Conservation (phyloP, 2,329 filamentous ascomycete species). For the Pseudogymnoascus sp. region DNA sequence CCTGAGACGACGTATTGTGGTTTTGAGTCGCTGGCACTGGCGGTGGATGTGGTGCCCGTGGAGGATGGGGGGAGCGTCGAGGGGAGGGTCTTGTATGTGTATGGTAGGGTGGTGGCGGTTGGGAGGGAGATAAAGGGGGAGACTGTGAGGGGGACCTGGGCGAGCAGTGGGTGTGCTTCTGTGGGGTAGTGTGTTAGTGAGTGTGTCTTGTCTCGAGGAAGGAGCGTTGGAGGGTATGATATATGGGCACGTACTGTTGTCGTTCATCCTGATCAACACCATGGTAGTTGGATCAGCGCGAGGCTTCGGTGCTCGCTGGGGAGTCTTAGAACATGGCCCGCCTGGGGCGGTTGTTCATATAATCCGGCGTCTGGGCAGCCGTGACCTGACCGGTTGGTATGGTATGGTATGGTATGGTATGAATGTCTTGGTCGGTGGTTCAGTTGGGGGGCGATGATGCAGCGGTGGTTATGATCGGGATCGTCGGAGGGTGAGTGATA, state of each 20-base stretch:
- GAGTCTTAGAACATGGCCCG: neutral
- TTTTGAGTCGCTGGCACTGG: constrained; percentile 37
- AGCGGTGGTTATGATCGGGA: no score
- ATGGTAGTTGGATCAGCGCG: neutral
- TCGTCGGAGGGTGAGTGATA: no score
- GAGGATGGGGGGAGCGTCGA: constrained; percentile 73
- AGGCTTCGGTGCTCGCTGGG: neutral
- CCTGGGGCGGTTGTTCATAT: neutral
- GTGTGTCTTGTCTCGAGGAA: neutral
- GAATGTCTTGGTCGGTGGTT: neutral
- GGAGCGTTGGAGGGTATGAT: neutral
- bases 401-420: no score
- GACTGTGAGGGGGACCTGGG: constrained; percentile 86
- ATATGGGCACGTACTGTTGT: constrained; percentile 20
- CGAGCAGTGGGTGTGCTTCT: constrained; percentile 79
- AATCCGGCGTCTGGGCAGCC: neutral
- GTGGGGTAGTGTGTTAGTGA: neutral
- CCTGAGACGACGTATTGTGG: constrained; percentile 68
- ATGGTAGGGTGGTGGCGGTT: constrained; percentile 81
- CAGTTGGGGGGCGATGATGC: neutral
- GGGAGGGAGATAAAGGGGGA: constrained; percentile 91
- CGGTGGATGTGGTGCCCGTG: constrained; percentile 41
- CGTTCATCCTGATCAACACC: constrained; percentile 21
- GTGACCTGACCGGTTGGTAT: no score
- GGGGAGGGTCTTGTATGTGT: constrained; percentile 87